Conservation (phyloP, 179 eudicot genomes). For the Spergularia azorica region DNA sequence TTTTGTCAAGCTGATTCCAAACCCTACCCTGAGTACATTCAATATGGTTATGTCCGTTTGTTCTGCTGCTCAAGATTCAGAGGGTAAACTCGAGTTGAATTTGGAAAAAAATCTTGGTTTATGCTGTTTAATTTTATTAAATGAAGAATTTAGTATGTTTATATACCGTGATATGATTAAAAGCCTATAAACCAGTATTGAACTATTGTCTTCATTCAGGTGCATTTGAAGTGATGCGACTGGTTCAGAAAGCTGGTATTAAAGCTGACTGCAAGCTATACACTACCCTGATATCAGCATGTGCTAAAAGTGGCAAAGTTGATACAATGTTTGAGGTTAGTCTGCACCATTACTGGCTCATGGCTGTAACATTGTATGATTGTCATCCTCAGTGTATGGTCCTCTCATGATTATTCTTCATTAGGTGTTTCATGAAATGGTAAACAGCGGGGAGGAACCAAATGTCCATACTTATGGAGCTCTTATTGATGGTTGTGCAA, state of each 20-base stretch:
- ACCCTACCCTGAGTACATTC: constrained; percentile 92
- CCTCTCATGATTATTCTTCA: constrained; percentile 12
- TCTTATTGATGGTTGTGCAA: constrained; percentile 97
- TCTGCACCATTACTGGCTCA: constrained; percentile 3
- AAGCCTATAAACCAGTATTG: not conserved
- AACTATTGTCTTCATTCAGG: constrained; percentile 41
- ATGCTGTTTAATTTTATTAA: not conserved
- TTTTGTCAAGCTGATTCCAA: constrained; percentile 73
- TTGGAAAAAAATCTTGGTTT: not conserved
- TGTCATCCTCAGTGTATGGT: constrained; percentile 1
- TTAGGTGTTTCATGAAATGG: constrained; percentile 97
- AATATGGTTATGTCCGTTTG: constrained; percentile 98
- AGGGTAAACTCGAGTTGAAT: constrained; percentile 43
- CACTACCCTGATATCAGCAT: constrained; percentile 92
- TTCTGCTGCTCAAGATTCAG: constrained; percentile 77
- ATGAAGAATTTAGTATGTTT: not conserved
- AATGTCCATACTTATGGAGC: constrained; percentile 95
- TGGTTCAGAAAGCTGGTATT: constrained; percentile 68
- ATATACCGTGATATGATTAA: not conserved
- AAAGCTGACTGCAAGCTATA: constrained; percentile 92
- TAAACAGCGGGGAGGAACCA: constrained; percentile 81
- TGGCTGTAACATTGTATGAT: constrained; percentile 1
- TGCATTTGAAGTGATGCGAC: constrained; percentile 69
- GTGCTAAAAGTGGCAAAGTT: constrained; percentile 94
- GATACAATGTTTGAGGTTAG: constrained; percentile 93